Evolutionary conservation across 225 moss, liverwort and hornwort genomes (phyloP).

Genomic region (Antitrichia curtipendula): DNA sequence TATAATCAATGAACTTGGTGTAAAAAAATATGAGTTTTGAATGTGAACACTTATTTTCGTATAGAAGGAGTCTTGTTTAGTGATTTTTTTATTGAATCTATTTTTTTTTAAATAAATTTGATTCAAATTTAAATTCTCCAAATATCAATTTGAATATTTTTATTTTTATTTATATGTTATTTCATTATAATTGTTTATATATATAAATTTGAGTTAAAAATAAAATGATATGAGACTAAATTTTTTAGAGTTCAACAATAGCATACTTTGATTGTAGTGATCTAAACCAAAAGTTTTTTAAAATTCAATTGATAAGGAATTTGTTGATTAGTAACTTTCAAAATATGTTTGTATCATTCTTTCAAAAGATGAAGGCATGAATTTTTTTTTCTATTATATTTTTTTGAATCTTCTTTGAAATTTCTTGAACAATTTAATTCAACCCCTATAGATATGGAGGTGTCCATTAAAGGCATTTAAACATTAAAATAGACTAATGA

Average conservation of each 20-base stretch:
- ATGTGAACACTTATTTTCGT: background rate
- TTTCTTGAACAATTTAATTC: background rate
- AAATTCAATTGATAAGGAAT: background rate
- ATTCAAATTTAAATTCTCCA: background rate
- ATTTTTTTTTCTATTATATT: background rate
- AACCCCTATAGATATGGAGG: background rate
- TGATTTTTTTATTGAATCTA: background rate
- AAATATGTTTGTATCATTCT: background rate
- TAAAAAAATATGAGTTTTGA: background rate
- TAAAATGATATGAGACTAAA: background rate
- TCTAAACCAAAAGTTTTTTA: background rate
- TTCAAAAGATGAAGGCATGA: background rate
- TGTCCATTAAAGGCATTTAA: too few relatives aligned
- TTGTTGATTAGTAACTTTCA: background rate
- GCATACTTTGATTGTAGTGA: too few relatives aligned
- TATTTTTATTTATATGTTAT: background rate
- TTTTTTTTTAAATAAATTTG: too few relatives aligned
- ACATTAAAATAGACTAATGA: background rate
- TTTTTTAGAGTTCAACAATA: background rate
- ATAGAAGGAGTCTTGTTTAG: rapidly evolving
- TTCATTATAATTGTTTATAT: background rate
- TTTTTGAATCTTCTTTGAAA: background rate
- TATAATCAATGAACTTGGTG: background rate
- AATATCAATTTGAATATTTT: background rate
- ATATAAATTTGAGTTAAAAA: background rate